Evolutionary conservation across 2,329 filamentous ascomycete species (phyloP).

Genomic region (Fusarium hainanense): DNA sequence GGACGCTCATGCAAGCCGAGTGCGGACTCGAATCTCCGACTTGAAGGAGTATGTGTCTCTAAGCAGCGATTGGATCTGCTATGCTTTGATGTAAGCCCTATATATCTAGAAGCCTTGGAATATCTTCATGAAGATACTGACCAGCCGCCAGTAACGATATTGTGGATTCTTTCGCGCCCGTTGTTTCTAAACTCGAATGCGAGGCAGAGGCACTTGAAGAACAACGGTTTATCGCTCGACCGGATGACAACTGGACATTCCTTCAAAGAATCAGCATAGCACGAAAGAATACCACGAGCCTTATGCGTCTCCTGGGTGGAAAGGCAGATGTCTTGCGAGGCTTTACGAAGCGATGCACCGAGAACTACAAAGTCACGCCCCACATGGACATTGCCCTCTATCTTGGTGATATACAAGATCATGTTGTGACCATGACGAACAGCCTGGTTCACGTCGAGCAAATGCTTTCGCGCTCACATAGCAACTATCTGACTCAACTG

Average conservation of each 20-base stretch:
- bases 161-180: conserved; percentile 92
- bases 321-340: conserved; percentile 99
- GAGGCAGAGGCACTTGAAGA: conserved; percentile 96
- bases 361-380: conserved; percentile 94
- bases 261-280: conserved; percentile 89
- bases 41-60: conserved; percentile 95
- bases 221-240: conserved; percentile 89
- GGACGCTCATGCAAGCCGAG: conserved; percentile 87
- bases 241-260: conserved; percentile 88
- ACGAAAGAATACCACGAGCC: conserved; percentile 92
- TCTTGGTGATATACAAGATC: conserved; percentile 96
- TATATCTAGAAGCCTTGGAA: background rate
- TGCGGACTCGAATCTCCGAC: conserved; percentile 89
- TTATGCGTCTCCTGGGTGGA: conserved; percentile 91
- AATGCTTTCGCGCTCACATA: conserved; percentile 92
- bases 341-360: conserved; percentile 98
- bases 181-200: conserved; percentile 85
- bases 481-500: conserved; percentile 95
- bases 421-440: conserved; percentile 99
- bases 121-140: conserved; percentile 35
- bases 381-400: conserved; percentile 97
- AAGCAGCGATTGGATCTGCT: conserved; percentile 98
- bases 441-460: conserved; percentile 97
- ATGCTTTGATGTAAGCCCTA: conserved; percentile 88
- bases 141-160: conserved; percentile 80